Evolutionary conservation across 352 stramenopile species (phyloP), one percentile per base, ranked within the genome.

Genomic region (Elongisporangium undulatum): DNA sequence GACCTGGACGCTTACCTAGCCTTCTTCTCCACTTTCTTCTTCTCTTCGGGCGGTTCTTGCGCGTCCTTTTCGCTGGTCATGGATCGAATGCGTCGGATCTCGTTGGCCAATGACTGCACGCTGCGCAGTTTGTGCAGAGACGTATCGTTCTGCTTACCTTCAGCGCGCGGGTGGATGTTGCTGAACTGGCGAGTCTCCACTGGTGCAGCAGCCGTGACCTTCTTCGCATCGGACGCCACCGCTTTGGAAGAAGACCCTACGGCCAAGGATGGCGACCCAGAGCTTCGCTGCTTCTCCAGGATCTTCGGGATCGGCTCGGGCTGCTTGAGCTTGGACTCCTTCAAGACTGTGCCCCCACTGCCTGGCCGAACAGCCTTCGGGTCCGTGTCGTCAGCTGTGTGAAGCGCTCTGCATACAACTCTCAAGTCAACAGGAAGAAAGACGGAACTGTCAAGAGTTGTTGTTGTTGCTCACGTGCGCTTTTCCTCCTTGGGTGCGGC

Each of bases 251-350:
- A 26, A 22, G 51, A 16, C 59, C 21, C 53, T 17, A 53, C 61
- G 54, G 9, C 56, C 51, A 53, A 66, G 39, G 51, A 62, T 61
- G 49, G 23, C 6, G 56, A 66, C 3, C 64, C 68, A 3, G 64
- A 63, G 10, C 56, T 21, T 10, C 74, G 69, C n/a, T 75, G 59
- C 8, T 72, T 72, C 53, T 85, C 74, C 16, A 76, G 62, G 50
- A 85, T 81, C 52, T 74, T 83, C 13, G 77, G 65, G 2, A 57
- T 51, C 12, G 53, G 53, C 63, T 88, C 82, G 8, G 82, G 77
- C 29, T 84, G 82, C 66, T 86, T 89, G 7, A 89, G 68, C 58
- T 89, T 91, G n/a, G 82, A 89, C 58, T 87, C 79, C 59, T 85
- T 87, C 48, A 79, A 24, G 3, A 56, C 55, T 5, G 51, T 24